Evolutionary conservation across 1,284 basidiomycete genomes (phyloP), one percentile per base, ranked within the genome.

Genomic region (Ganoderma multipileum): DNA sequence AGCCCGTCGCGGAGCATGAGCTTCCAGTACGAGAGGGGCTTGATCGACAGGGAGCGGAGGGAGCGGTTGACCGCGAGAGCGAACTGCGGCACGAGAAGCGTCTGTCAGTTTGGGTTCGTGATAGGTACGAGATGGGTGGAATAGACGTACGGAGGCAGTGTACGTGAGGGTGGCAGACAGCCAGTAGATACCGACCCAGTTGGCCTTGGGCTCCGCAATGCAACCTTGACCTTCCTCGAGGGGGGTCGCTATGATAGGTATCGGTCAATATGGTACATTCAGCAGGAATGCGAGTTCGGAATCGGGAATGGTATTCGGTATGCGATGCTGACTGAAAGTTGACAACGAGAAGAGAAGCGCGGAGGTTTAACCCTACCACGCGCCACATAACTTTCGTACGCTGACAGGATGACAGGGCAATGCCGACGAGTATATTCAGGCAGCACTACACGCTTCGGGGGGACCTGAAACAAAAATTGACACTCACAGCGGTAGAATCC

Each of bases 141-240:
- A 38, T 63, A 26, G 23, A 79, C 85, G 69, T 75, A 90, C 88
- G 23, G 91, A 89, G 52, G 81, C 84, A 33, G 87, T 87, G 79
- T 92, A 94, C 23, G 94, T 83, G 57, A 93, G 64, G 47, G 92
- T 93, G 30, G 91, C 89, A 0, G 86, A 86, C 18, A 92, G 78
- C 93, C 93, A 95, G 83, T 94, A 95, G 73, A 94, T 87, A 54
- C 90, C 93, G 65, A 94, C 91, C 92, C 92, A 94, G 77, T 85
- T 88, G 72, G 85, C 79, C 73, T 89, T 89, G 33, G 93, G 93
- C 50, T 92, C 92, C 2, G 93, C 91, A 69, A 95, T 94, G 80
- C 93, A 95, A 3, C 93, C 93, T 76, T 95, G 93, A 30, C 90
- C 91, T 14, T 81, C 84, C 20, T 80, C 71, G 36, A 95, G 85